Evolutionary conservation across 2,329 filamentous ascomycete genomes (phyloP).

Genomic region (Exophiala oligosperma): DNA sequence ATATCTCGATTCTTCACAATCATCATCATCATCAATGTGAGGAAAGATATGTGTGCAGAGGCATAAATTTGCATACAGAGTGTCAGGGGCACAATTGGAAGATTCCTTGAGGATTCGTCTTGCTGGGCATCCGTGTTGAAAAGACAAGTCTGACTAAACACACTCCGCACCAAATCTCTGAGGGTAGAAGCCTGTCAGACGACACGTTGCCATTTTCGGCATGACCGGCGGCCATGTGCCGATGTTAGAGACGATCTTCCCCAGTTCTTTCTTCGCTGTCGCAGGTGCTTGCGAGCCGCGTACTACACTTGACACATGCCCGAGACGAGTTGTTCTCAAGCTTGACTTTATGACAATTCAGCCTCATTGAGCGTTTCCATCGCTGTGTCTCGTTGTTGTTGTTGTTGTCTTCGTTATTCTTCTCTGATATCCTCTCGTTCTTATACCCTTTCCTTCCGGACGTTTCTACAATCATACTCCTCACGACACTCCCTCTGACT

Average conservation of each 20-base stretch:
- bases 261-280: background rate
- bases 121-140: too few species aligned
- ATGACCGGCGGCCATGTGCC: background rate
- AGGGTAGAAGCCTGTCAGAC: background rate
- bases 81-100: too few species aligned
- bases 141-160: too few species aligned
- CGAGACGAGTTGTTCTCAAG: background rate
- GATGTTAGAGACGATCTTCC: background rate
- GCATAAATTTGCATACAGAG: too few species aligned
- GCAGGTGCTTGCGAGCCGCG: background rate
- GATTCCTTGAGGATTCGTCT: too few species aligned
- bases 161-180: too few species aligned
- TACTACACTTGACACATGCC: background rate
- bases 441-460: background rate
- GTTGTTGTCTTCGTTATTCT: background rate
- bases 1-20: too few species aligned
- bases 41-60: too few species aligned
- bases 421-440: background rate
- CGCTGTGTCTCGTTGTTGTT: background rate
- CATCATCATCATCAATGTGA: too few species aligned
- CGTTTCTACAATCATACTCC: background rate
- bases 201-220: background rate
- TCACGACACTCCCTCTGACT: background rate
- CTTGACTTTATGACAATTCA: too few species aligned
- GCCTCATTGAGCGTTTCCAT: too few species aligned